Evolutionary conservation across 768 basidiomycete genomes (phyloP), one percentile per base, ranked within the genome.

Genomic region (Coprinopsis marcescibilis): DNA sequence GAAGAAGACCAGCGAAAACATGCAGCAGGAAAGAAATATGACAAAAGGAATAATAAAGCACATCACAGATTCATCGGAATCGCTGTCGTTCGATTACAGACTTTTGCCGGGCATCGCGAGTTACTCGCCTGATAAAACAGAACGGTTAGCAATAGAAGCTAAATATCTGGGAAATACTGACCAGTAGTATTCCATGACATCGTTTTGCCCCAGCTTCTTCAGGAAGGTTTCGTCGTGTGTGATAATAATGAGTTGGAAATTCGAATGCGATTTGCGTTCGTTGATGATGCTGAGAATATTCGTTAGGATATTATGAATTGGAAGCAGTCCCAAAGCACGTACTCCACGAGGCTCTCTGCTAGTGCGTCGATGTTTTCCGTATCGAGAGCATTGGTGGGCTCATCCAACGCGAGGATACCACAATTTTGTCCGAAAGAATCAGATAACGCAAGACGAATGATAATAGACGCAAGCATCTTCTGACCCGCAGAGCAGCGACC

Each of bases 371-470:
- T 95, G 59, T 97, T 97, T 64, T 97, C 95, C 7, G 83, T 80
- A 58, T 99, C 96, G 39, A 99, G 71, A 23, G 96, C 96, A 52
- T 97, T 98, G 17, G 96, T 98, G 11, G 96, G 96, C 69, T 99
- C 96, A 58, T 99, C 96, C 50, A 99, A 70, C 0, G 96, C 96
- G 20, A 99, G 77, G 53, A 99, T 96, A 15, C 96, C 96, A 64
- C 96, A 98, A 55, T 95, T 96, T 62, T 93, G 89, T 2, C 92
- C 92, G 58, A 99, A 98, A 2, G 92, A 95, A 60, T 99, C 96
- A 4, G 95, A 95, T 21, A 99, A 75, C 3, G 96, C 96, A 27
- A 99, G 81, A 4, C 96, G 83, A 58, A 99, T 98, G 66, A 98
- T 91, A 65, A 98, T 97, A 17, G 90, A 94, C 8, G 95, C 96